Conservation (phyloP, 352 stramenopile genomes). For the Aphanomyces invadans region DNA sequence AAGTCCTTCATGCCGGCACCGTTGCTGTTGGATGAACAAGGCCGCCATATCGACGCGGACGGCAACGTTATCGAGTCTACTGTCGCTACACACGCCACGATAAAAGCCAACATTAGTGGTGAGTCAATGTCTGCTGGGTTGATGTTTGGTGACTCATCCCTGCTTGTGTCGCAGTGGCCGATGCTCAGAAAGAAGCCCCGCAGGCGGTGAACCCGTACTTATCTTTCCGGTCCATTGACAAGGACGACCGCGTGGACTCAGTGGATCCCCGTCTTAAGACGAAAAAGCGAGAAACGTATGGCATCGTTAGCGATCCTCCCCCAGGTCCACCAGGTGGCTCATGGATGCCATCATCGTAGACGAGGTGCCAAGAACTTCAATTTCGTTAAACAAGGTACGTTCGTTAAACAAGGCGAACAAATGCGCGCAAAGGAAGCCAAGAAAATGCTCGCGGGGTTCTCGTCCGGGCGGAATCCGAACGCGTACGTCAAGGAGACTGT, state of each 20-base stretch:
- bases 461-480: constrained; percentile 68
- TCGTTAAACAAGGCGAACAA: constrained; percentile 75
- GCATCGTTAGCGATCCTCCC: constrained; percentile 17
- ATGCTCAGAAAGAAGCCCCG: constrained; percentile 24
- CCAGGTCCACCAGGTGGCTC: no score
- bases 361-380: constrained; percentile 72
- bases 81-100: constrained; percentile 37
- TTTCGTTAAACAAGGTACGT: constrained; percentile 79
- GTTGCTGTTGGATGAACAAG: constrained; percentile 66
- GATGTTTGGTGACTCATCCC: no score
- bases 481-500: constrained; percentile 80
- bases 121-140: no score
- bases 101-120: constrained; percentile 45
- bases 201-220: constrained; percentile 68
- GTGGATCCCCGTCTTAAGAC: constrained; percentile 70
- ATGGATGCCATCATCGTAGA: constrained; percentile 34
- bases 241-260: constrained; percentile 56
- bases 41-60: constrained; percentile 61
- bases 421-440: constrained; percentile 74
- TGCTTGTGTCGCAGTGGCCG: no score
- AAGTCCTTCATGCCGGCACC: constrained; percentile 65
- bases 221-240: constrained; percentile 61
- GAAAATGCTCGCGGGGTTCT: constrained; percentile 85
- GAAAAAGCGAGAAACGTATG: constrained; percentile 74
- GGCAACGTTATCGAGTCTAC: constrained; percentile 60